Base-by-base conservation (phyloP, 164 flowering plant genomes). In the Cinnamomum micranthum region DNA sequence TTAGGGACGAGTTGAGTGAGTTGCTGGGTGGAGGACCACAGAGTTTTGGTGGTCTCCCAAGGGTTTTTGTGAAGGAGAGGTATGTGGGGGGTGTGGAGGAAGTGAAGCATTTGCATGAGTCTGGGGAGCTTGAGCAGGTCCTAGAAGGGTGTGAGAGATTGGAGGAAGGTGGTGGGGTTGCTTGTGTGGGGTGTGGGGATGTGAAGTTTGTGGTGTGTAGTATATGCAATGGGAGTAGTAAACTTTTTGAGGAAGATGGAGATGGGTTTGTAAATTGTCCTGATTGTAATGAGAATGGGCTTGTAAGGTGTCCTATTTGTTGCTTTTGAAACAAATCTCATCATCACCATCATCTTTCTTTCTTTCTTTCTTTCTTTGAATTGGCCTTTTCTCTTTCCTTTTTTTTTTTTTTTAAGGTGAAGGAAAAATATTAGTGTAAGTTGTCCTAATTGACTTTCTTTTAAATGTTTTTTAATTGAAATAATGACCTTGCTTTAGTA, bases 221-320 rank as follows among this genome's bases (percentile, higher is more conserved):
- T 71, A 87, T 85, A 4, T 95, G 99, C 73, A 85, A 85, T 4
- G 99, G 99, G 63, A 95, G 99, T 75, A 90, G 99, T 78, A 95
- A 93, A 75, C 76, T 95, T 55, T 55, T 55, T 55, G 85, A 73
- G 1, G 86, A 73, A 1, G 83, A 74, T 28, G 91, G 79, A 31
- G 84, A 20, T 25, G 89, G 80, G 64, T 92, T 94, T 65, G 87
- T 84, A 67, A 80, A 93, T 9, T 94, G 98, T 68, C 91, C 92
- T 5, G 88, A 94, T 74, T 94, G 97, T 70, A 94, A 94, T 75
- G 98, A 94, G 70, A 94, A 94, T 77, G 98, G 98, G 4, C 83
- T 94, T 6, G 76, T 87, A 3, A 83, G 91, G 4, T 94, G 98
- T 68, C 92, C 93, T 2, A 41, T 86, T 17, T 94, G 98, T 68